These are phyloP conservation scores for Penicillium maclennaniae DNA, from an alignment of 495 filamentous ascomycete species.

Conservation along the genomic window DNA sequence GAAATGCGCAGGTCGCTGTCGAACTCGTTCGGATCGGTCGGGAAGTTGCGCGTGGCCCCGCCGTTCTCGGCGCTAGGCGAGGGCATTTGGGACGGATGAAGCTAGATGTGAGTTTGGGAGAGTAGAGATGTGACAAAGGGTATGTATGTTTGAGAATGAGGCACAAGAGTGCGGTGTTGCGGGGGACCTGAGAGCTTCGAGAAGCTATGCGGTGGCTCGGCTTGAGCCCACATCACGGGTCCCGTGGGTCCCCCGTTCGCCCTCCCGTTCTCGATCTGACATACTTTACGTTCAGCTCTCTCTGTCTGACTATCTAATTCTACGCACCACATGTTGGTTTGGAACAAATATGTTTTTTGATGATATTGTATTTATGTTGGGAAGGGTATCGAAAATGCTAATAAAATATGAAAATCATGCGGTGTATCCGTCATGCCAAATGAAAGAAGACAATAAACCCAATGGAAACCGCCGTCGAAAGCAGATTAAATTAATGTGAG, in stretches of 20 bases:
- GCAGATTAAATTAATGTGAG: constrained; percentile 14
- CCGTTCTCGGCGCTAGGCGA: constrained; percentile 21
- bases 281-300: background rate
- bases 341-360: background rate
- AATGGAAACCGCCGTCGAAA: constrained; percentile 2
- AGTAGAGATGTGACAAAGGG: background rate
- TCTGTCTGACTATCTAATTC: background rate
- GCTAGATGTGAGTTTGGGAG: background rate
- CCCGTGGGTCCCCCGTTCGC: background rate
- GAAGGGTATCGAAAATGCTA: constrained; percentile 16
- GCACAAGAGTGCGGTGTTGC: background rate
- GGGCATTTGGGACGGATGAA: constrained; percentile 12
- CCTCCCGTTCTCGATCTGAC: background rate
- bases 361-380: background rate
- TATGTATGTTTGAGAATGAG: background rate
- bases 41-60: constrained; percentile 48
- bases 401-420: background rate
- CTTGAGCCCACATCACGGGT: background rate
- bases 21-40: constrained; percentile 70
- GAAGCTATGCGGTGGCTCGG: background rate
- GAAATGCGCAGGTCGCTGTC: constrained; percentile 79
- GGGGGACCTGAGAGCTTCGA: background rate
- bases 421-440: constrained; percentile 1
- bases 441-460: background rate
- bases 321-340: background rate